Evolutionary conservation across 768 basidiomycete genomes (phyloP), one percentile per base, ranked within the genome.

Genomic region (Termitomyces sp.): DNA sequence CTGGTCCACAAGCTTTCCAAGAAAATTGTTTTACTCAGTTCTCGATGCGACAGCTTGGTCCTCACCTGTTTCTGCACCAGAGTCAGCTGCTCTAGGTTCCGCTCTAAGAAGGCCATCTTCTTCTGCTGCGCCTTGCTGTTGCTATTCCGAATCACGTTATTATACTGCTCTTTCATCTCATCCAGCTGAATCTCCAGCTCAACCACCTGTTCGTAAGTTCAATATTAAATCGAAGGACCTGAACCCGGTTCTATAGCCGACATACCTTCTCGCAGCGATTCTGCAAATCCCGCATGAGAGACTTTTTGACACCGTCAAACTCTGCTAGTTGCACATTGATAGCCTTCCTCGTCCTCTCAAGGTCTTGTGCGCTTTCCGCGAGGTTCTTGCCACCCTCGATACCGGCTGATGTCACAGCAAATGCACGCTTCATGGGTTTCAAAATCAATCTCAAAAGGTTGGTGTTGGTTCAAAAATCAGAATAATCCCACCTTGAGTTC

Each of bases 161-260:
- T 96, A 74, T 99, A 99, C 69, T 98, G 95, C 73, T 99, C 97
- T 71, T 92, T 92, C 72, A 97, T 94, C 70, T 99, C 97, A 67
- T 98, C 97, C 34, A 99, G 78, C 70, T 98, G 95, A 62, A 99
- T 98, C 73, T 99, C 97, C 29, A 99, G 86, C 74, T 98, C 97
- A 53, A 99, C 96, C 42, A 99, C 97, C 95, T 97, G 61, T 46
- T 27, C 27, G 50, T 18, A 20, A 50, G 44, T 62, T 52, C 57
- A 63, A 56, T 53, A 59, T 29, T 58, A 42, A 48, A 74, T 36
- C 48, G 53, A 48, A 58, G 52, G 47, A 26, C 72, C 26, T 29
- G 18, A 43, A 18, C n/a, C 22, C 37, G 47, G 10, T 57, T 52
- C 44, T 56, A 46, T 50, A 59, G 34, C 41, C 44, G 47, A 64